Evolutionary conservation across 1,139 yeast genomes (phyloP), one percentile per base, ranked within the genome.

Genomic region (Taphrina pruni): DNA sequence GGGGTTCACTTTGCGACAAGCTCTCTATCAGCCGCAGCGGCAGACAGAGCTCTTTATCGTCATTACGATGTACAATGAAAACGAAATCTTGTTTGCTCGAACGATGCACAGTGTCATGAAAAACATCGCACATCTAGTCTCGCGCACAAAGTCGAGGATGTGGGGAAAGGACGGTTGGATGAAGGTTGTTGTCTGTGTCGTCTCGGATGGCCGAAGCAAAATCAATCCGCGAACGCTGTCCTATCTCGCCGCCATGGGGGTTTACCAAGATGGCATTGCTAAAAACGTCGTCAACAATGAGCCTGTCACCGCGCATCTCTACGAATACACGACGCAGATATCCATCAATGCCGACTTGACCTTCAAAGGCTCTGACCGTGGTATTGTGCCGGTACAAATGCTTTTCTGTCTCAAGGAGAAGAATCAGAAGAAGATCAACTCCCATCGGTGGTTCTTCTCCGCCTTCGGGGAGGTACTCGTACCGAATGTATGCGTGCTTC

Each of bases 131-230:
- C 86, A 89, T 76, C 81, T 89, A 71, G 81, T 85, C 70, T 82
- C 85, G 54, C 80, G 86, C 43, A 86, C 89, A 57, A 83, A 87
- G 3, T 82, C 84, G 0, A 66, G 72, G 20, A 65, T 69, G 36
- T 89, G 96, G 96, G 96, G 95, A 38, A 85, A 84, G 65, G 90
- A 88, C 65, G 85, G 90, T 1, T 89, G 96, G 96, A 88, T 88
- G 74, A 88, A 88, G 76, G 84, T 89, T 39, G 93, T 88, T 11
- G 88, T 89, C 11, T 82, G 87, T 71, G 85, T 89, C 45, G 88
- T 89, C n/a, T 86, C 86, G 73, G 96, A 89, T 77, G 96, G 96
- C 65, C 84, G 96, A 72, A 83, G 83, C 58, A 87, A 88, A 72
- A 84, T 89, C 73, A 82, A 89, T 75, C 86, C 87, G 45, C 79